Percentiles rank a stretch among this genome's conserved stretches.
phyloP scores from a whole-genome alignment of 2,329 filamentous ascomycete genomes.

The Diaporthe velutina region DNA sequence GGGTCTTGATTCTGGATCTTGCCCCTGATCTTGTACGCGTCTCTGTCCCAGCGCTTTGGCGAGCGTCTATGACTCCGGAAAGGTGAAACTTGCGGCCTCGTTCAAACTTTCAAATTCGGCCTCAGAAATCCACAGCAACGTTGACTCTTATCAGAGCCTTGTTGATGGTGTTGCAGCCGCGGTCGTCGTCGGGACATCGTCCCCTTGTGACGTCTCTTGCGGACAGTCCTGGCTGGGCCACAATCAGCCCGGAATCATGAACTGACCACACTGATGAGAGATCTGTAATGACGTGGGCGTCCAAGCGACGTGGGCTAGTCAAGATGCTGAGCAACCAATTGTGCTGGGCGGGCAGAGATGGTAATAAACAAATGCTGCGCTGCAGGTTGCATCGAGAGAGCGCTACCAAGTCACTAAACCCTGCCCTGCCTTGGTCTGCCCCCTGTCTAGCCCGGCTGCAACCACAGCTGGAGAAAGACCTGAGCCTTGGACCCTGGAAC shows the following conservation, averaged over 20 bases:
- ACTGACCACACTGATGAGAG: no score
- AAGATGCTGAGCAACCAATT: neutral
- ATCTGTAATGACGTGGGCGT: no score
- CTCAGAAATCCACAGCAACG: no score
- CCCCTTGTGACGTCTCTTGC: neutral
- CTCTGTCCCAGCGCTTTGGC: no score
- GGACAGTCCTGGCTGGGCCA: neutral
- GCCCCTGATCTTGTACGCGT: no score
- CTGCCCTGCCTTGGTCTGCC: neutral
- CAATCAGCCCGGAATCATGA: no score
- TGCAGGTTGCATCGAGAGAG: neutral
- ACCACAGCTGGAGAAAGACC: neutral
- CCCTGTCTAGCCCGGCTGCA: neutral
- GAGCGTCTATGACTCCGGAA: no score
- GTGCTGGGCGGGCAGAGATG: neutral
- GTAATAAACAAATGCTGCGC: neutral
- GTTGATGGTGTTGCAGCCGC: neutral
- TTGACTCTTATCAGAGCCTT: neutral
- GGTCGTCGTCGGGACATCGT: neutral
- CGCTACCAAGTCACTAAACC: constrained; percentile 17
- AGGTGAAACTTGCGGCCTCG: no score
- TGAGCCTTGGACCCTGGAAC: constrained; percentile 23
- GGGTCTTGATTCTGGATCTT: neutral
- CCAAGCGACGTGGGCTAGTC: neutral
- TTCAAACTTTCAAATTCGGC: no score